Percentiles rank a stretch among this genome's conserved stretches.
Evolutionary conservation across 2,329 filamentous ascomycete genomes (phyloP).

Genomic region (Chaetomiaceae sp.): DNA sequence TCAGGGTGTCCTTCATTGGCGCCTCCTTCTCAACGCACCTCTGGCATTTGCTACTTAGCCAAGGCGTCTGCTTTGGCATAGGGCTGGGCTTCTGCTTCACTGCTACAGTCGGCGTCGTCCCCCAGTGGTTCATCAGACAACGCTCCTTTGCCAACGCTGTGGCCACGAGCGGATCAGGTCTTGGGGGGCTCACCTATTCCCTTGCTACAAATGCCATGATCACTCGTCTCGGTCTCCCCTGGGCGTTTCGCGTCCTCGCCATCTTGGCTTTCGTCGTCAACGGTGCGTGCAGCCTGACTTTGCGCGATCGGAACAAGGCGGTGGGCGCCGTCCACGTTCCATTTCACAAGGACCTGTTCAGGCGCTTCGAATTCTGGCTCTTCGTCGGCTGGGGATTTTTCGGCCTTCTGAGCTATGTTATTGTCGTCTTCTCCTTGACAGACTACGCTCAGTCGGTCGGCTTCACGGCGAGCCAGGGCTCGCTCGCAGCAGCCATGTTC

Average conservation of each 20-base stretch:
- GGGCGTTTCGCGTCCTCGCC: constrained; percentile 61
- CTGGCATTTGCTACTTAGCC: constrained; percentile 71
- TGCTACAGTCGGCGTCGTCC: constrained; percentile 57
- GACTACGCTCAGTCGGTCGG: constrained; percentile 67
- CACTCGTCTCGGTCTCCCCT: constrained; percentile 53
- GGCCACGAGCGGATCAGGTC: constrained; percentile 61
- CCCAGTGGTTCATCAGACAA: constrained; percentile 67
- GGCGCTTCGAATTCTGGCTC: constrained; percentile 55
- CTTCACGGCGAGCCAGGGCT: constrained; percentile 59
- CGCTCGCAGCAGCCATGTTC: constrained; percentile 65
- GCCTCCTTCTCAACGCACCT: constrained; percentile 63
- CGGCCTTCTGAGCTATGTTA: constrained; percentile 66
- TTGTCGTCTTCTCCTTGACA: constrained; percentile 69
- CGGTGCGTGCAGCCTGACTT: constrained; percentile 52
- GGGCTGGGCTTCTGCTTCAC: constrained; percentile 75
- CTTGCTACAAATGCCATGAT: constrained; percentile 65
- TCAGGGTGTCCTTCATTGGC: constrained; percentile 53
- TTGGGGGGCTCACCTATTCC: constrained; percentile 68
- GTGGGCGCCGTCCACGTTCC: constrained; percentile 61
- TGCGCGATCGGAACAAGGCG: constrained; percentile 65
- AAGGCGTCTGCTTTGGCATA: constrained; percentile 70
- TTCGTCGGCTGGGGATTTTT: constrained; percentile 64
- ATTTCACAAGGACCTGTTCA: constrained; percentile 60
- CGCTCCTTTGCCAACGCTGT: constrained; percentile 66
- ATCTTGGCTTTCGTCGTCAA: constrained; percentile 61